phyloP scores from a whole-genome alignment of 2,329 filamentous ascomycete genomes.

The Orbilia quercus region DNA sequence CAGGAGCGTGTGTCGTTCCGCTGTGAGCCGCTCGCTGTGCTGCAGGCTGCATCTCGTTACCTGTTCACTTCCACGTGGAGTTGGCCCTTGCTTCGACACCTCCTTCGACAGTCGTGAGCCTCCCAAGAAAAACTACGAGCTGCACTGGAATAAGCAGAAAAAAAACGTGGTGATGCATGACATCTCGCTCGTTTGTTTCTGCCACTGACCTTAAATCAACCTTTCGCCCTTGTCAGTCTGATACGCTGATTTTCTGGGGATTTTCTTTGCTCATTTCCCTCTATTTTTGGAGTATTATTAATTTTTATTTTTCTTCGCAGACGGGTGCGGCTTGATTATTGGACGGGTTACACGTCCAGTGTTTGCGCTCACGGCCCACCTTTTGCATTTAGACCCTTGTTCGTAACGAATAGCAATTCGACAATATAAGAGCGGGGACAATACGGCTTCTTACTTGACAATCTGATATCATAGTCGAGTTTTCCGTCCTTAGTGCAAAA shows the following conservation, averaged over 20 bases:
- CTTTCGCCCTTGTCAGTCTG: conserved; percentile 13
- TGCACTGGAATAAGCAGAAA: conserved; percentile 2
- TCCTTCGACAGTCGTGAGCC: background rate
- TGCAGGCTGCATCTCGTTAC: conserved; percentile 36
- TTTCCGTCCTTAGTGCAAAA: conserved; percentile 19
- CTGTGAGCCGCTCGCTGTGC: conserved; percentile 7
- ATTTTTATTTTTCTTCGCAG: background rate
- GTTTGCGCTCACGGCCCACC: conserved; percentile 14
- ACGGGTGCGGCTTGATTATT: background rate
- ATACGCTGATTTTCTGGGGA: conserved; percentile 23
- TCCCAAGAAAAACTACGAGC: no score
- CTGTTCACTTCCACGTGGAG: conserved; percentile 48
- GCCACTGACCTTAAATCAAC: conserved; percentile 13
- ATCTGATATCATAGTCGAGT: conserved; percentile 44
- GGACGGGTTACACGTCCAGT: conserved; percentile 18
- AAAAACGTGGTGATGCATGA: conserved; percentile 15
- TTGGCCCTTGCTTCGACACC: conserved; percentile 32
- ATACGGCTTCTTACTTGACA: background rate
- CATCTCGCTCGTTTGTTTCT: background rate
- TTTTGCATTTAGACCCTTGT: conserved; percentile 36
- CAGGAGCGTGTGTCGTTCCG: conserved; percentile 1
- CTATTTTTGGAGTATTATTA: background rate
- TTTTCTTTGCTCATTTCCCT: background rate
- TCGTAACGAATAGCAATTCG: conserved; percentile 6
- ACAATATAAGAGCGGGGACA: no score